Evolutionary conservation across 768 basidiomycete genomes (phyloP).

Genomic region (Guyanaporus albipodus): DNA sequence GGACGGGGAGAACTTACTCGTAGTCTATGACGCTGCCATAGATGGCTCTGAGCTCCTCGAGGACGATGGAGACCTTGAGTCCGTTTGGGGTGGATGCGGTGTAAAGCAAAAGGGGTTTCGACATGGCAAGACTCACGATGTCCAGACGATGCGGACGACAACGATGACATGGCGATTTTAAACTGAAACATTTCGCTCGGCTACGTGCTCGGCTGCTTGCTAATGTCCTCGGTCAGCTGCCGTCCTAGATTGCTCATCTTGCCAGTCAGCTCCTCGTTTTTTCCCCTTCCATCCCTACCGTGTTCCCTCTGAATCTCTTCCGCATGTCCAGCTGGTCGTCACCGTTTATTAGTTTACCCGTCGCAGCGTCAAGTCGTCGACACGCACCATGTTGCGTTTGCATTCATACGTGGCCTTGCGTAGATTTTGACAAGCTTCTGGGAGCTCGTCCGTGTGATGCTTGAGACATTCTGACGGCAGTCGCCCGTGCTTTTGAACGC

Average conservation of each 20-base stretch:
- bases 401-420: conserved; percentile 85
- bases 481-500: conserved; percentile 72
- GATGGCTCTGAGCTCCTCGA: conserved; percentile 59
- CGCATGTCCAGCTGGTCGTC: conserved; percentile 71
- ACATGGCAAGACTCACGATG: conserved; percentile 13
- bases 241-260: not conserved
- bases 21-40: conserved; percentile 47
- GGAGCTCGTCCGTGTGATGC: conserved; percentile 69
- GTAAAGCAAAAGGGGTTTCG: conserved; percentile 31
- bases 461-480: conserved; percentile 86
- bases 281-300: conserved; percentile 44
- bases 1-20: conserved; percentile 35
- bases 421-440: conserved; percentile 74
- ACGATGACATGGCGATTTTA: too few relatives aligned
- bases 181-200: conserved; percentile 14
- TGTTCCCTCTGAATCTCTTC: conserved; percentile 76
- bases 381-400: conserved; percentile 80
- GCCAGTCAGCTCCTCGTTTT: conserved; percentile 6
- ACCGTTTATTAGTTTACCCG: not conserved
- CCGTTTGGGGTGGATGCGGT: conserved; percentile 58
- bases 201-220: conserved; percentile 18
- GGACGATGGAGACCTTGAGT: conserved; percentile 43
- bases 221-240: conserved; percentile 16
- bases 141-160: not conserved
- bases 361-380: not conserved